Evolutionary conservation across 305 asterid genomes (phyloP), one percentile per base, ranked within the genome.

Genomic region (Salvia sclarea): DNA sequence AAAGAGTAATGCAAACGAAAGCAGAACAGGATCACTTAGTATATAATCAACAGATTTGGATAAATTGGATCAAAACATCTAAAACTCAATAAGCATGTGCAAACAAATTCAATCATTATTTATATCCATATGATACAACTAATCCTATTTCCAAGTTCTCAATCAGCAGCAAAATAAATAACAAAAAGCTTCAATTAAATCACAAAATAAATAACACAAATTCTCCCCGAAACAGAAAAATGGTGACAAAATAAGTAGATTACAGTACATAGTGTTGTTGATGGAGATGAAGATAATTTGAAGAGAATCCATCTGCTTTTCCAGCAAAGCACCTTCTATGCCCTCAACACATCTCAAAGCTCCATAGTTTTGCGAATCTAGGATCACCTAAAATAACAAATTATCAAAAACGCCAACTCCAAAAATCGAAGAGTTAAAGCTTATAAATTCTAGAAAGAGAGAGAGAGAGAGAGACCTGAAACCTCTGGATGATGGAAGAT

Each of bases 221-320:
- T n/a, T n/a, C n/a, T n/a, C n/a, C n/a, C n/a, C n/a, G n/a, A n/a
- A n/a, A n/a, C n/a, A n/a, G n/a, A n/a, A n/a, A 37, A 17, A 47
- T 17, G 55, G 22, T 9, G 1, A 6, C 0, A 38, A 8, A 31
- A 0, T 1, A 5, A 18, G n/a, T 49, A 21, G 62, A 16, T 13
- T 16, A 18, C 22, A 13, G 0, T 75, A 83, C 96, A 87, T 33
- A 12, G 89, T 87, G 76, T 64, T 85, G 78, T 79, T 83, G 75
- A 86, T 84, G 52, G 86, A 78, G 69, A 80, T 35, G 49, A 84
- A 14, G 64, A 84, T 79, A 16, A 20, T 76, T 28, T 81, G 90
- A 68, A 92, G 79, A 17, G 93, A 92, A 43, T 86, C 87, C 89
- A 84, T 79, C 76, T 92, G 97, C 83, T 83, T 92, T 6, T 61